Base-by-base conservation (phyloP, 768 basidiomycete species). In the Galerina sulciceps region DNA sequence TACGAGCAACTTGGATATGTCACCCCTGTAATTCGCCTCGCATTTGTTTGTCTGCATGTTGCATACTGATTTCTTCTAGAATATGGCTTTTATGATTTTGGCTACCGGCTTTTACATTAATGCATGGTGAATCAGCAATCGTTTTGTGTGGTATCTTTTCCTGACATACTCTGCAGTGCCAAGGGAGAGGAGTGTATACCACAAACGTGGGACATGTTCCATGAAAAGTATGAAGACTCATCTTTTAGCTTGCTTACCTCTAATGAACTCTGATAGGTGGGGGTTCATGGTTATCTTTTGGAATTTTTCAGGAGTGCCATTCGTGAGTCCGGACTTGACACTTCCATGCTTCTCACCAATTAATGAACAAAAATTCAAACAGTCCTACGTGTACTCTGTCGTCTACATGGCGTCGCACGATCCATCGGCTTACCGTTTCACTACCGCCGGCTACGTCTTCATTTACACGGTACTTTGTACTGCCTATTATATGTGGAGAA, bases 151-250 rank as follows among this genome's bases (percentile, higher is more conserved):
- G 11, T 1, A 13, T 5, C 6, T 60, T 66, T 56, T 63, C 58
- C 55, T 55, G 54, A 59, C 31, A 13, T 4, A 20, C 38, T 13
- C 55, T 35, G 40, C 56, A 92, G 91, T 69, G 91, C 85, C 59
- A 97, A 97, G 73, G 95, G 91, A 41, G 95, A 96, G 67, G 94
- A 96, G 69, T 94, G 92, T 67, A 94, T 96, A 61, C 93, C 94
- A 6, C 93, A 96, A 73, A 96, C 94, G 2, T 99, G 97, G 96
- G 97, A 98, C 68, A 99, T 99, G 94, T 97, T 89, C 79, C 93
- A 96, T 67, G 96, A 99, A 71, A 99, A 99, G 83, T 90, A 76
- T 61, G 80, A 15, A 34, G 38, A 17, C 8, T 1, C n/a, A 20
- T 35, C 22, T 15, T 17, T 13, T 22, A 36, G 1, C 11, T 23